These are phyloP conservation scores for Coniochaeta prunicola DNA, from an alignment of 2,329 filamentous ascomycete genomes.

Conservation along the genomic window DNA sequence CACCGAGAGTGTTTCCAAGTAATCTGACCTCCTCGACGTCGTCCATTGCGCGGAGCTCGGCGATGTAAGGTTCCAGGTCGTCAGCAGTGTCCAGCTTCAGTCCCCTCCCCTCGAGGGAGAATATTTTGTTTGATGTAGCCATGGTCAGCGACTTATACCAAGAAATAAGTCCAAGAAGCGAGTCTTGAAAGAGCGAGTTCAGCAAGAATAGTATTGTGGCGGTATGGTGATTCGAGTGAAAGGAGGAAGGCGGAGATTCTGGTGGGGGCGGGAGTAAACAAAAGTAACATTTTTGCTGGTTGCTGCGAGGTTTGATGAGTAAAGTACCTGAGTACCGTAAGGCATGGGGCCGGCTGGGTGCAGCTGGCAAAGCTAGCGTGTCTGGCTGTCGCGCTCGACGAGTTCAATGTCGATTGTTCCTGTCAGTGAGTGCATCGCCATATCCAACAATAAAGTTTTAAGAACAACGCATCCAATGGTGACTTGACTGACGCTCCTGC, in stretches of 20 bases:
- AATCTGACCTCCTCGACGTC: constrained; percentile 81
- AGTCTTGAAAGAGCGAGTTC: background rate
- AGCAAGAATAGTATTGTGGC: background rate
- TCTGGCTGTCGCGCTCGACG: background rate
- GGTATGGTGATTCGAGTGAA: background rate
- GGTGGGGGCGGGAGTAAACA: constrained; percentile 10
- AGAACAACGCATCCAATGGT: no score
- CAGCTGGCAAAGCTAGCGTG: background rate
- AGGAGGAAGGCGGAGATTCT: background rate
- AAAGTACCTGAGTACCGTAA: no score
- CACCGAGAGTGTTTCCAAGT: constrained; percentile 85
- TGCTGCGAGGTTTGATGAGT: background rate
- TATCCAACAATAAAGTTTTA: background rate
- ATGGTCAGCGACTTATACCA: constrained; percentile 30
- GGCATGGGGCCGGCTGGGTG: background rate
- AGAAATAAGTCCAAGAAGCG: background rate
- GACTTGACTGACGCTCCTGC: background rate
- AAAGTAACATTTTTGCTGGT: background rate
- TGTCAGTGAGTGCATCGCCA: no score
- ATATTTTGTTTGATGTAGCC: constrained; percentile 55
- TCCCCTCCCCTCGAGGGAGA: constrained; percentile 85
- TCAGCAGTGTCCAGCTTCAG: constrained; percentile 86
- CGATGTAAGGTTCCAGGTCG: constrained; percentile 80
- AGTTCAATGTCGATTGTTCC: background rate
- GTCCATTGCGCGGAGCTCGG: constrained; percentile 60